These are phyloP conservation scores for Didymella glomerata DNA, from an alignment of 2,329 filamentous ascomycete genomes.

Conservation along the genomic window DNA sequence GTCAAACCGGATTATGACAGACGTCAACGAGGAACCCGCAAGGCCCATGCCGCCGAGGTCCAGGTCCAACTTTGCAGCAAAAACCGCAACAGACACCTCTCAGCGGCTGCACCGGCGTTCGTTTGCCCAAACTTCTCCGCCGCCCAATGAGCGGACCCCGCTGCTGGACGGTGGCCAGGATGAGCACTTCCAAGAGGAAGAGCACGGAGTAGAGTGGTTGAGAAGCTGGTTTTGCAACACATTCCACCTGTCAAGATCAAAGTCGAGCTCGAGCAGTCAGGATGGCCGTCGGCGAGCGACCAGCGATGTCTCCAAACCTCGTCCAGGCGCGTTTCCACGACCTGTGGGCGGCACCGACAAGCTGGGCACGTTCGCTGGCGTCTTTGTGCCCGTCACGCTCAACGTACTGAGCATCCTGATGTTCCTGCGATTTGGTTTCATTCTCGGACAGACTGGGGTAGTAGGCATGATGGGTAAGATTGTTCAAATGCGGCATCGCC, in stretches of 20 bases:
- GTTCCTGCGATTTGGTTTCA: slow-evolving; percentile 88
- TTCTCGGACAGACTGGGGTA: slow-evolving; percentile 81
- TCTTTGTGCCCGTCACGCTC: slow-evolving; percentile 87
- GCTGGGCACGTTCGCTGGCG: slow-evolving; percentile 70
- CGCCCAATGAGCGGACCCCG: slow-evolving; percentile 46
- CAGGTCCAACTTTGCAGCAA: slow-evolving; percentile 56
- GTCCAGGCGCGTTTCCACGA: slow-evolving; percentile 51
- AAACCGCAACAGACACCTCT: slow-evolving; percentile 56
- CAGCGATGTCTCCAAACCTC: slow-evolving; percentile 39
- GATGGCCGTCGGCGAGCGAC: slow-evolving; percentile 36
- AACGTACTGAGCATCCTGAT: slow-evolving; percentile 92
- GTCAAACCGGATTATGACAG: slow-evolving; percentile 36
- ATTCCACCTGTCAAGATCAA: slow-evolving; percentile 25
- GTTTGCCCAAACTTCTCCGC: slow-evolving; percentile 37
- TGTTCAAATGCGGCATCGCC: neutral
- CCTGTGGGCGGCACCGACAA: slow-evolving; percentile 63
- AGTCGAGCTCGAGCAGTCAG: slow-evolving; percentile 18
- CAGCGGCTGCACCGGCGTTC: slow-evolving; percentile 56
- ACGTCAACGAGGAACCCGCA: slow-evolving; percentile 30
- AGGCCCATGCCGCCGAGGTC: slow-evolving; percentile 44
- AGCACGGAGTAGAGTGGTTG: slow-evolving; percentile 33
- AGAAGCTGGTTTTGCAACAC: slow-evolving; percentile 39
- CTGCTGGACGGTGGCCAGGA: slow-evolving; percentile 30
- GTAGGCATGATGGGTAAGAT: slow-evolving; percentile 77
- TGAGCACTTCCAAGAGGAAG: slow-evolving; percentile 25